Base-by-base conservation (phyloP, 2,329 filamentous ascomycete genomes). In the Penicillium sp. region DNA sequence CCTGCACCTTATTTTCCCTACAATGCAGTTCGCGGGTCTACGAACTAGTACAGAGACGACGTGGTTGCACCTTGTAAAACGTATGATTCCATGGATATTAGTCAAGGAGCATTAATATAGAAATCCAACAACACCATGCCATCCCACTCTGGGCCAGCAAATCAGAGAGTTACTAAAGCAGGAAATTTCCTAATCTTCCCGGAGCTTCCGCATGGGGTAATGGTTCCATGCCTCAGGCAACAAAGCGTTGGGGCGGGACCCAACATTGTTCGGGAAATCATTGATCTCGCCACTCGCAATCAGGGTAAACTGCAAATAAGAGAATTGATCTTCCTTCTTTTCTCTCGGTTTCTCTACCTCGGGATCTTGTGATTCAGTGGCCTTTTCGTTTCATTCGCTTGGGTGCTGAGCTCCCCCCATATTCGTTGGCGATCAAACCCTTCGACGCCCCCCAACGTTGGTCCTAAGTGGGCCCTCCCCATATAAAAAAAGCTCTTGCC, bases 191-290 rank as follows among this genome's bases (percentile, higher is more conserved):
- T 53, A 45, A 37, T 53, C 29, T 16, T 37, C 21, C 50, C 50
- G 50, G 50, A 5, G 29, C 13, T 45, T 46, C 42, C 42, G 42
- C 26, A 53, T 45, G 29, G 29, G 31, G 43, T 37, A 45, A 45
- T 44, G n/a, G 26, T 14, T 53, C 11, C 1, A 4, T n/a, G 54
- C 59, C 61, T 62, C 43, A 65, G 61, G 63, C 56, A 54, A 51
- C 56, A 70, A 72, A 72, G 63, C 56, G 69, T 72, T 72, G 69
- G 69, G 63, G 62, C 60, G 54, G 67, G 66, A 72, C 67, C 68
- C 69, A 71, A 71, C 59, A 65, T 62, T 60, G 43, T 45, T 37
- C 50, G 43, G 50, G n/a, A 47, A 46, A 43, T 27, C 42, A 45
- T 46, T 56, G 52, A 50, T 49, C 53, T 58, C 57, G 61, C 63